Evolutionary conservation across 192 early-diverging fungal genomes (phyloP).

Genomic region (Coemansia sp.): DNA sequence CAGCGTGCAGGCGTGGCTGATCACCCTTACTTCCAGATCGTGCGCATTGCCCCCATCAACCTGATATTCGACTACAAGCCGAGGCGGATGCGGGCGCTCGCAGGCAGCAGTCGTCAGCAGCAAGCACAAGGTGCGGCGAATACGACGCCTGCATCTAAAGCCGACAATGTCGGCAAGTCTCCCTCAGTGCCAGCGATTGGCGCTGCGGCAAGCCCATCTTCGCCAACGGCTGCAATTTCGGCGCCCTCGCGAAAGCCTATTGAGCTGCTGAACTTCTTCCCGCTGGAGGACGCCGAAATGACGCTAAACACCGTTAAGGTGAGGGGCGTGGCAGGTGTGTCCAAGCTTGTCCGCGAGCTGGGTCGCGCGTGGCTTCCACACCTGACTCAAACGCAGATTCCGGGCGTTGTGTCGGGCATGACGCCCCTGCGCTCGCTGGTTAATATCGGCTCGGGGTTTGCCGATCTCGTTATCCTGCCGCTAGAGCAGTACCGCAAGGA

Average conservation of each 20-base stretch:
- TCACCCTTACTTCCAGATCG: conserved; percentile 60
- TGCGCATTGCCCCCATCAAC: conserved; percentile 73
- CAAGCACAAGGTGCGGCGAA: not conserved
- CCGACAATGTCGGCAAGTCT: not conserved
- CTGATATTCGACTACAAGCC: conserved; percentile 97
- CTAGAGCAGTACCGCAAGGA: conserved; percentile 94
- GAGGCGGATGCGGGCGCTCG: conserved; percentile 77
- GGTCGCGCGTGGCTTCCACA: conserved; percentile 87
- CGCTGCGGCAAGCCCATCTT: not conserved
- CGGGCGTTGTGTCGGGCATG: conserved; percentile 87
- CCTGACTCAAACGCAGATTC: conserved; percentile 89
- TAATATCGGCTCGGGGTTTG: conserved; percentile 88
- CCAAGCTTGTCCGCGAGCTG: conserved; percentile 68
- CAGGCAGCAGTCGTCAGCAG: conserved; percentile 8
- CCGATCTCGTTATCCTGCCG: conserved; percentile 90
- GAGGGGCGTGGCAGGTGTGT: conserved; percentile 76
- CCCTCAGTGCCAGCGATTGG: not conserved
- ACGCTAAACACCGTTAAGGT: conserved; percentile 75
- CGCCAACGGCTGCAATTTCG: not conserved
- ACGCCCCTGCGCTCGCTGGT: conserved; percentile 88
- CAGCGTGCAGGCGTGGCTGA: conserved; percentile 4
- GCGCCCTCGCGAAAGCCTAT: conserved; percentile 19
- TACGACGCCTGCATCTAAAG: not conserved
- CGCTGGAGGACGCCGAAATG: conserved; percentile 91
- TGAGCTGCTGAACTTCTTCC: conserved; percentile 89